phyloP scores from a whole-genome alignment of 23 red algal species.

The Pyropia yezoensis region DNA sequence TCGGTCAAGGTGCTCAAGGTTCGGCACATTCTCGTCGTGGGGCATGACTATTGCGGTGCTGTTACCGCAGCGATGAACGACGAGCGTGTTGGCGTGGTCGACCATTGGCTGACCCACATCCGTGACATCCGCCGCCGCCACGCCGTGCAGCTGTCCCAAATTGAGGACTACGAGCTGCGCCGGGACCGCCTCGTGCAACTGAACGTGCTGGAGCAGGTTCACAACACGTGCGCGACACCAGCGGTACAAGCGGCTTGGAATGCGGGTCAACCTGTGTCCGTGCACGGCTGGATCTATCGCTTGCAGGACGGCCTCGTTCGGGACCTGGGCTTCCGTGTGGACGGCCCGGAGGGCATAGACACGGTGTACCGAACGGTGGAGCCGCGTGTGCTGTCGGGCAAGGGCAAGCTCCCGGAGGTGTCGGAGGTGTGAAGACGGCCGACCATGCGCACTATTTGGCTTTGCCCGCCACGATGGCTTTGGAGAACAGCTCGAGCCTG shows the following conservation, averaged over 20 bases:
- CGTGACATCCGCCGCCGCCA: not conserved
- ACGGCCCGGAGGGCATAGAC: not conserved
- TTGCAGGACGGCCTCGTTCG: not conserved
- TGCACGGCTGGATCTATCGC: constrained; percentile 1
- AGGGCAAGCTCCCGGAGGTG: too few species aligned
- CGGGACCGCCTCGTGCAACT: not conserved
- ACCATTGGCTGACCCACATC: not conserved
- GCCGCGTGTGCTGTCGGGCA: too few species aligned
- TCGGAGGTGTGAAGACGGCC: too few species aligned
- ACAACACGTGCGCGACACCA: not conserved
- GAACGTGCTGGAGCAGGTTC: not conserved
- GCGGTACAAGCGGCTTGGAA: not conserved
- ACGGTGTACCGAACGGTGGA: too few species aligned
- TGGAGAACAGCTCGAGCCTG: too few species aligned
- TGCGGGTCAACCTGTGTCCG: not conserved
- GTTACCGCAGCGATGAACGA: not conserved
- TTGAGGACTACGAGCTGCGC: not conserved
- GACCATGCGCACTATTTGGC: too few species aligned
- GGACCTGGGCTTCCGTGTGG: not conserved
- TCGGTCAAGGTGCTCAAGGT: not conserved
- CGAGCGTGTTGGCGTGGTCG: not conserved
- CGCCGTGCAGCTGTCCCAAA: not conserved
- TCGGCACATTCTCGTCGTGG: not conserved
- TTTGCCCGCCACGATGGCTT: too few species aligned
- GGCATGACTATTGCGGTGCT: not conserved